A percentile compares a stretch with the other conserved stretches of the same genome.
Conservation (phyloP, 805 yeast genomes). For the Metschnikowia lunata region DNA sequence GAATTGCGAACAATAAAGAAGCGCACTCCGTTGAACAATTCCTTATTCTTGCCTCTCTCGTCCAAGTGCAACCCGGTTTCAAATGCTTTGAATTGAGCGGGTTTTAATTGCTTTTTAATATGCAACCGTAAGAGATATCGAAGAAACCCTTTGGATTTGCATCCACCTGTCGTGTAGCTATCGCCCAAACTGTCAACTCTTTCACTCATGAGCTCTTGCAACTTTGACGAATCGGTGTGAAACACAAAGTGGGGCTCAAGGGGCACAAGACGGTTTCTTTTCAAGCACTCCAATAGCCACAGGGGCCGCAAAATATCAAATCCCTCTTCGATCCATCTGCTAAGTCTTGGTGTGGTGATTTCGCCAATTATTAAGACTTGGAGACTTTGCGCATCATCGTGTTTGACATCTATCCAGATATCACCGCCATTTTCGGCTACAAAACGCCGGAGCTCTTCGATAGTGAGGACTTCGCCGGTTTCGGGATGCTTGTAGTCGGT, state of each 20-base stretch:
- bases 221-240: slow-evolving; percentile 27
- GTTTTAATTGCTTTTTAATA: slow-evolving; percentile 7
- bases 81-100: not conserved
- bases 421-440: slow-evolving; percentile 50
- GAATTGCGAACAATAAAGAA: slow-evolving; percentile 26
- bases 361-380: slow-evolving; percentile 25
- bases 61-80: not conserved
- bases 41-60: slow-evolving; percentile 9
- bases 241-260: slow-evolving; percentile 62
- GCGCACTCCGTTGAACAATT: slow-evolving; percentile 32
- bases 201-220: slow-evolving; percentile 17
- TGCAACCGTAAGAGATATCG: slow-evolving; percentile 7
- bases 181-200: slow-evolving; percentile 62
- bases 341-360: slow-evolving; percentile 24
- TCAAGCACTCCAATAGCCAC: slow-evolving; percentile 72
- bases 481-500: slow-evolving; percentile 41
- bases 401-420: slow-evolving; percentile 21
- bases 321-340: slow-evolving; percentile 33
- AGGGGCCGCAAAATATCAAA: slow-evolving; percentile 60
- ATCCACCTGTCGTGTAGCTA: slow-evolving; percentile 42
- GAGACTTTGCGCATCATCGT: slow-evolving; percentile 7
- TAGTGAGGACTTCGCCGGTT: slow-evolving; percentile 24
- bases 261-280: slow-evolving; percentile 36
- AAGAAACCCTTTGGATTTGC: slow-evolving; percentile 5
- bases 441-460: slow-evolving; percentile 33